Conservation (phyloP, 352 stramenopile species). For the Phytophthora sp. region DNA sequence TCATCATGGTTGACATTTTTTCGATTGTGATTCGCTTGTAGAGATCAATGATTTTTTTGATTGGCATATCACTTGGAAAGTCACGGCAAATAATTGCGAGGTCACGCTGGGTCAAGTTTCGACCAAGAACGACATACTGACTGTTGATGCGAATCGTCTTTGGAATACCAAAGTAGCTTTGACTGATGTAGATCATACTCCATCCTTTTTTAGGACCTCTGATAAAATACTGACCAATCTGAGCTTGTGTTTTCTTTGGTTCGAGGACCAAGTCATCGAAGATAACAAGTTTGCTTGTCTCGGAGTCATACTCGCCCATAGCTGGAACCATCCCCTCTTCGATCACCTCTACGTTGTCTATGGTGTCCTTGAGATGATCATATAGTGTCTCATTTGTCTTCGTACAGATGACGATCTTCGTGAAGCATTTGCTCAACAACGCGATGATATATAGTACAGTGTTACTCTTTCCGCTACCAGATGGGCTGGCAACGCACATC, state of each 20-base stretch:
- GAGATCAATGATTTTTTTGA: background rate
- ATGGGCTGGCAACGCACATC: too few relatives aligned
- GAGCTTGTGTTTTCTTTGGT: background rate
- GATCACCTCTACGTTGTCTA: background rate
- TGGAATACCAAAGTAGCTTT: background rate
- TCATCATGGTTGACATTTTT: background rate
- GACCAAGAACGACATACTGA: background rate
- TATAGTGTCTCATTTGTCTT: background rate
- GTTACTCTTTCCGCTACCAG: too few relatives aligned
- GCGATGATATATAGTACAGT: background rate
- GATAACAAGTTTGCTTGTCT: background rate
- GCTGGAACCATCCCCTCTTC: background rate
- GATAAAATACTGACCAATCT: background rate
- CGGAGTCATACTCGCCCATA: background rate
- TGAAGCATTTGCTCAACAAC: background rate
- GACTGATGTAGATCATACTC: too few relatives aligned
- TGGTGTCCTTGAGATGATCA: background rate
- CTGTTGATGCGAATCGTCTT: background rate
- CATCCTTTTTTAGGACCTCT: background rate
- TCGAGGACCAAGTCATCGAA: background rate
- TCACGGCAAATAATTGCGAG: background rate
- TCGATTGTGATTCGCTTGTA: background rate
- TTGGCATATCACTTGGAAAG: background rate
- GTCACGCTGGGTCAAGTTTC: background rate
- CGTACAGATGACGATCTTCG: background rate